Percentiles rank a stretch among this genome's conserved stretches.
phyloP scores from a whole-genome alignment of 2,329 filamentous ascomycete genomes.

The Alternaria panax region DNA sequence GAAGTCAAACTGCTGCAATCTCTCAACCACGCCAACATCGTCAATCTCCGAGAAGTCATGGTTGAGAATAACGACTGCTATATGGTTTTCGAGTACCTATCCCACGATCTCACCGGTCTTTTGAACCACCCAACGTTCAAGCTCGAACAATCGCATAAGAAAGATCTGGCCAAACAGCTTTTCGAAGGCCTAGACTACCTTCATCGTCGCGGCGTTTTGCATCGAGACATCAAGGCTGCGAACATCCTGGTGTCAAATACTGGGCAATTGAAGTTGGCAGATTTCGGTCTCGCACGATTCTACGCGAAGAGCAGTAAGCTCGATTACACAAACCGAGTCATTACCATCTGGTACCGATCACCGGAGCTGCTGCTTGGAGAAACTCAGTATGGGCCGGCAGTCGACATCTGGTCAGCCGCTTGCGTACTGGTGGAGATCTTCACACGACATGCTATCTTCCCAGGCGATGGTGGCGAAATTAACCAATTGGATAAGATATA shows the following conservation, averaged over 20 bases:
- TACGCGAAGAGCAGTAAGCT: conserved; percentile 91
- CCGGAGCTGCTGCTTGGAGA: conserved; percentile 91
- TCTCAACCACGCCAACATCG: conserved; percentile 80
- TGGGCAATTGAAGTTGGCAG: conserved; percentile 88
- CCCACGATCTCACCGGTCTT: conserved; percentile 92
- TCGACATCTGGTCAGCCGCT: conserved; percentile 97
- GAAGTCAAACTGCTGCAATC: conserved; percentile 94
- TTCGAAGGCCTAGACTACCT: conserved; percentile 95
- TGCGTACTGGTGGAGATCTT: conserved; percentile 98
- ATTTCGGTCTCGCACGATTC: conserved; percentile 95
- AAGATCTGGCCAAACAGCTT: conserved; percentile 89
- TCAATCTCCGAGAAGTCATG: conserved; percentile 90
- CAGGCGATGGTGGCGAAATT: conserved; percentile 93
- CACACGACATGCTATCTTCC: conserved; percentile 90
- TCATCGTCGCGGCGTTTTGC: conserved; percentile 89
- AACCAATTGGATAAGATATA: conserved; percentile 98
- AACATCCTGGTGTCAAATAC: conserved; percentile 94
- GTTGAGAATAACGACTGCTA: conserved; percentile 98
- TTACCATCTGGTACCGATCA: conserved; percentile 98
- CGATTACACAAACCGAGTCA: conserved; percentile 97
- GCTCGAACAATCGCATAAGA: conserved; percentile 84
- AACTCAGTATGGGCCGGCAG: conserved; percentile 94
- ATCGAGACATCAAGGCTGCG: conserved; percentile 97
- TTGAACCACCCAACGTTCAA: conserved; percentile 94
- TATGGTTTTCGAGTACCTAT: conserved; percentile 99